Base-by-base conservation (phyloP, 495 filamentous ascomycete species). In the Hyaloscypha hepaticicola region DNA sequence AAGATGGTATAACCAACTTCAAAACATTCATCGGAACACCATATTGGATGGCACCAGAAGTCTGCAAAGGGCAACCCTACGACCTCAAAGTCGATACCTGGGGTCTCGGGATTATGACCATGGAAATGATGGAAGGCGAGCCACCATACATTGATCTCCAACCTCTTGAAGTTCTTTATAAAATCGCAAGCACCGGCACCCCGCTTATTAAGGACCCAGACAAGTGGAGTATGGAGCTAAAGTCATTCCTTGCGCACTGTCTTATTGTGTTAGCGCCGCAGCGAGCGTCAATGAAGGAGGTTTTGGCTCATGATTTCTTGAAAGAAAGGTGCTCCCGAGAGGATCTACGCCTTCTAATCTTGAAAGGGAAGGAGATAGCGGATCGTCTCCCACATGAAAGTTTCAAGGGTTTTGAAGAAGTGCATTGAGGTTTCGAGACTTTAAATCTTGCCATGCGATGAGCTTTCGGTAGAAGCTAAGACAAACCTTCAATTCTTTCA, bases 51-150 rank as follows among this genome's bases (percentile, higher is more conserved):
- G 38, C 38, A 4, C 38, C 38, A 4, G 38, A 45, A 16, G 50
- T 53, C n/a, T 25, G 21, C 50, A 53, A 24, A 28, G 22, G 26
- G 19, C 6, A 53, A 16, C 12, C 21, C 22, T 53, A 53, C 50
- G n/a, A 26, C 16, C 11, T 53, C 26, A 53, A 24, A 53, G 50
- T 53, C 21, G 50, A 53, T 16, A 24, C n/a, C 9, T 53, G 50
- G 50, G 50, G 19, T 25, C 50, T 53, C 50, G 50, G 21, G 7
- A 53, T 53, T 6, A 24, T 26, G 26, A 26, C 50, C 21, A 53
- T 53, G 21, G 50, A 53, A 21, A 53, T 53, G 50, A 53, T 53
- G 50, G 50, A 53, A 26, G 50, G 26, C 21, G 50, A 53, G 50
- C 50, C 50, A 9, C 50, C 50, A 26, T 6, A 24, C 16, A 5